These are phyloP conservation scores for Monosporozyma solicola DNA, from an alignment of 805 yeast genomes.

Conservation along the genomic window DNA sequence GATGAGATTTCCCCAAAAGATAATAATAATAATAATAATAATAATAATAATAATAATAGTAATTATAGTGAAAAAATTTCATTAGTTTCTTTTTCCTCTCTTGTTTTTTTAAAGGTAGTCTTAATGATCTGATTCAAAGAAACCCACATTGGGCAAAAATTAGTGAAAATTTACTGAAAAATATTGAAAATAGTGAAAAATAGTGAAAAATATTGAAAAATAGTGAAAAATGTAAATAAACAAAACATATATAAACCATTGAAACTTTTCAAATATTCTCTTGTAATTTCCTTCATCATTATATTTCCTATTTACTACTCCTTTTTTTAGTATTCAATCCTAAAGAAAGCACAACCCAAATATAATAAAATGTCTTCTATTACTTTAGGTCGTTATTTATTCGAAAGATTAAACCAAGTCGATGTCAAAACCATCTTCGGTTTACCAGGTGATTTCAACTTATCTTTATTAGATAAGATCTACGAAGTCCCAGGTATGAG, in stretches of 20 bases:
- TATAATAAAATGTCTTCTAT: conserved; percentile 34
- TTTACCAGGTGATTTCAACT: conserved; percentile 76
- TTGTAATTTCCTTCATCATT: not conserved
- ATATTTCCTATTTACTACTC: not conserved
- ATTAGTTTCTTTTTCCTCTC: too few species aligned
- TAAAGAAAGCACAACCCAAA: not conserved
- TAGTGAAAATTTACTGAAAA: not conserved
- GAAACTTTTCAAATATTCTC: not conserved
- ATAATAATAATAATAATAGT: too few species aligned
- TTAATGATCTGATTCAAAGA: too few species aligned
- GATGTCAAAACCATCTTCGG: conserved; percentile 67
- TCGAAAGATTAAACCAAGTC: conserved; percentile 69
- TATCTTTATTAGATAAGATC: conserved; percentile 60
- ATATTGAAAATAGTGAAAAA: not conserved
- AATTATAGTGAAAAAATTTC: too few species aligned
- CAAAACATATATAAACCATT: too few species aligned
- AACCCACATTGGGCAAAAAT: too few species aligned
- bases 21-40: too few species aligned
- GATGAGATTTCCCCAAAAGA: too few species aligned
- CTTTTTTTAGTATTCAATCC: not conserved
- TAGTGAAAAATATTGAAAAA: not conserved
- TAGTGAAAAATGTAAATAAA: not conserved
- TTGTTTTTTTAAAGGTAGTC: too few species aligned
- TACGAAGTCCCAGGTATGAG: conserved; percentile 66
- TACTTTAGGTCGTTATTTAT: conserved; percentile 66